Base-by-base conservation (phyloP, 108 stramenopile species). In the Cafeteria roenbergensis region DNA sequence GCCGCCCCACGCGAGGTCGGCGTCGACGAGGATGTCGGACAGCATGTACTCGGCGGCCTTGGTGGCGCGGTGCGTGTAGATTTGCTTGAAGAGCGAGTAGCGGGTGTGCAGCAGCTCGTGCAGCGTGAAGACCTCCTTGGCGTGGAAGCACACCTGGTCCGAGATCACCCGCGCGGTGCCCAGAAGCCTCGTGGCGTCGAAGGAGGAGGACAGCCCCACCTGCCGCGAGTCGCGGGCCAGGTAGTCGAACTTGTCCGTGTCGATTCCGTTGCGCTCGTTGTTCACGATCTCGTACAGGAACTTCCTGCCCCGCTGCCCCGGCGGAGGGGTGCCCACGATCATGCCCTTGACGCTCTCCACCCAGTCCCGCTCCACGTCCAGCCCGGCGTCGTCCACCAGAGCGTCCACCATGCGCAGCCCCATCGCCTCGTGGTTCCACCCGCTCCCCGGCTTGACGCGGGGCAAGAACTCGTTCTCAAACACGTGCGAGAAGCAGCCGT, bases 241-340 rank as follows among this genome's bases (percentile, higher is more conserved):
- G 66, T 81, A 81, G 73, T 81, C 80, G 37, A 81, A 68, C 76
- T 81, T 81, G 71, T 81, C 80, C 25, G 77, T 76, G 50, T 81
- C 80, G 20, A 81, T 59, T 20, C 77, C 76, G 30, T 73, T 74
- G 57, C 70, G 70, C 22, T 64, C 42, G 74, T 81, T 81, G 42
- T 79, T 79, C 48, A 81, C 78, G 25, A 81, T 79, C 48, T 81
- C 78, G 52, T 80, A 81, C 25, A 81, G 74, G 55, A 79, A 81
- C 42, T 37, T 71, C 69, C 63, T 66, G 48, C 50, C 29, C 27
- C n/a, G n/a, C n/a, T n/a, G n/a, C n/a, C 51, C 34, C 52, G 61
- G 25, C 37, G 58, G 28, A 34, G 63, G 26, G 51, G 24, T 25
- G 34, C 28, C 42, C 73, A 67, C 32, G 69, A 75, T 31, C 22